Evolutionary conservation across 495 filamentous ascomycete genomes (phyloP).

Genomic region (Ascobolus immersus): DNA sequence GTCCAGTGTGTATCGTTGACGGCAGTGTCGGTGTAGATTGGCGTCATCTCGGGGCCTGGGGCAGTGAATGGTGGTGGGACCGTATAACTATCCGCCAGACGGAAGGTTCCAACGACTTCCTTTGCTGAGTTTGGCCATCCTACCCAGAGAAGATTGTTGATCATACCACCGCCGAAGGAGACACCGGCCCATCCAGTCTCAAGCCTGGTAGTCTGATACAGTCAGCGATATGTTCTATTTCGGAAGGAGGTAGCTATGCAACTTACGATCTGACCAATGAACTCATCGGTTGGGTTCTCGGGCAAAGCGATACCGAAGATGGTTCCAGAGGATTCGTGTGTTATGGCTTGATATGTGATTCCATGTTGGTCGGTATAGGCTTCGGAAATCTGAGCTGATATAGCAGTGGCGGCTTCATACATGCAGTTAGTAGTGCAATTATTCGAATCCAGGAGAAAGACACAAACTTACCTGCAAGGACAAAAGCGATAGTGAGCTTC

Average conservation of each 20-base stretch:
- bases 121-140: constrained; percentile 19
- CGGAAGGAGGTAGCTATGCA: no score
- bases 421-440: no score
- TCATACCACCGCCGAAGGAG: constrained; percentile 17
- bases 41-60: no score
- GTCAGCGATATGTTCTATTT: no score
- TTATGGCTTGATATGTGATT: constrained; percentile 18
- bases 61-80: no score
- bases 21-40: constrained; percentile 28
- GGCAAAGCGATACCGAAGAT: constrained; percentile 19
- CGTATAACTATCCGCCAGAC: constrained; percentile 25
- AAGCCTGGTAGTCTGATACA: no score
- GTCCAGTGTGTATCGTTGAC: constrained; percentile 28
- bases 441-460: no score
- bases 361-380: constrained; percentile 18
- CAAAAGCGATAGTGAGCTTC: no score
- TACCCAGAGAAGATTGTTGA: constrained; percentile 16
- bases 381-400: constrained; percentile 5
- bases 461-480: no score
- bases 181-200: constrained; percentile 12
- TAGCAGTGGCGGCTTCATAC: no score
- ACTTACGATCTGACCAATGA: constrained; percentile 20
- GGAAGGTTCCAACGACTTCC: constrained; percentile 15
- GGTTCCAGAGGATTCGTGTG: constrained; percentile 13
- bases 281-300: constrained; percentile 14